Evolutionary conservation across 441 rosid genomes (phyloP).

Genomic region (Gossypium laxum): DNA sequence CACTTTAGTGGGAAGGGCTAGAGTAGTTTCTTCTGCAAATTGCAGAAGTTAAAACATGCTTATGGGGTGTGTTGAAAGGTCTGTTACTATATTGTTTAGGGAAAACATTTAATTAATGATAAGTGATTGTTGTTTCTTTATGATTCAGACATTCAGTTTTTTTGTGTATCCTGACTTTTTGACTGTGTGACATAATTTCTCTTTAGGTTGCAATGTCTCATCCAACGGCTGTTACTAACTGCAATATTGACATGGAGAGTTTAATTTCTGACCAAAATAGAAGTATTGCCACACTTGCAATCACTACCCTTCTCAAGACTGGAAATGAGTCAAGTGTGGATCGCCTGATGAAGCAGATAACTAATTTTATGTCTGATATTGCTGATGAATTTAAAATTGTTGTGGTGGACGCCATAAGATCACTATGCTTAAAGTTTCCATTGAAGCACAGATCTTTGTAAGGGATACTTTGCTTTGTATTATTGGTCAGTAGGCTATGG

Average conservation of each 20-base stretch:
- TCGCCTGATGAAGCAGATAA: constrained; percentile 92
- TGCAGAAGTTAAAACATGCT: not conserved
- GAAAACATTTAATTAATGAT: not conserved
- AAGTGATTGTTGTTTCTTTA: not conserved
- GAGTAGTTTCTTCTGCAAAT: not conserved
- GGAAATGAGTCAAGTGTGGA: constrained; percentile 96
- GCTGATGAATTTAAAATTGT: constrained; percentile 97
- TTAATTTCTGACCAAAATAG: constrained; percentile 92
- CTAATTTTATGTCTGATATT: constrained; percentile 95
- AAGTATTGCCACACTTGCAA: constrained; percentile 93
- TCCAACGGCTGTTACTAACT: constrained; percentile 93
- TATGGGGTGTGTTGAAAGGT: not conserved
- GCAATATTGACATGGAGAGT: constrained; percentile 98
- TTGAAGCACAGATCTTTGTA: constrained; percentile 87
- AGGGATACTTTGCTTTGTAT: constrained; percentile 19
- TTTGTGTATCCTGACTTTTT: constrained; percentile 18
- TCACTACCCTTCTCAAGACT: constrained; percentile 86
- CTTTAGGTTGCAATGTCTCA: constrained; percentile 92
- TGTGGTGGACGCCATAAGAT: constrained; percentile 91
- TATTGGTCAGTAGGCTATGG: constrained; percentile 8
- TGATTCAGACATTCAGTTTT: not conserved
- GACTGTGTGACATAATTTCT: constrained; percentile 12
- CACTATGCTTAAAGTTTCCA: constrained; percentile 84
- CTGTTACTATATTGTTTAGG: not conserved
- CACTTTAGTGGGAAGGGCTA: not conserved